Percentiles rank a stretch among this genome's conserved stretches.
These are phyloP conservation scores for Forsythia suspensa DNA, from an alignment of 257 asterid genomes.

Conservation along the genomic window DNA sequence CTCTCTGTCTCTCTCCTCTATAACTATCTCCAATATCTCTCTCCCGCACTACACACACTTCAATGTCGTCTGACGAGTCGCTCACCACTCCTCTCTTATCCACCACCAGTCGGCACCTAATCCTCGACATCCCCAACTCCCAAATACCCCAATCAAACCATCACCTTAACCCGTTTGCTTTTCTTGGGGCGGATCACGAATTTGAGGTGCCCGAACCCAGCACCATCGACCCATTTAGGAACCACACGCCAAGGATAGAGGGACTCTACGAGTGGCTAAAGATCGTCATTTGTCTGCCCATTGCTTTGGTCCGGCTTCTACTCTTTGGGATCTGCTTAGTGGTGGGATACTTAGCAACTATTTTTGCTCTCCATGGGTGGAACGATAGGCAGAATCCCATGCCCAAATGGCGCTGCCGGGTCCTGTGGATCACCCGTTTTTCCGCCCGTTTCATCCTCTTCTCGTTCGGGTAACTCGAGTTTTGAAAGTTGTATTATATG, in stretches of 20 bases:
- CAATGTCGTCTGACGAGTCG: conserved; percentile 31
- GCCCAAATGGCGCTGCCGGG: conserved; percentile 83
- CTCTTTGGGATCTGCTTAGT: conserved; percentile 64
- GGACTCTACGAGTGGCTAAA: conserved; percentile 93
- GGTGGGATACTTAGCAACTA: conserved; percentile 69
- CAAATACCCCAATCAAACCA: neutral
- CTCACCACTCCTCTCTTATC: conserved; percentile 60
- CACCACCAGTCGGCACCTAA: conserved; percentile 37
- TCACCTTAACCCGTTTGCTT: conserved; percentile 48
- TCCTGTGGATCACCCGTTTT: conserved; percentile 90
- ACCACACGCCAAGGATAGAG: conserved; percentile 61
- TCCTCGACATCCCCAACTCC: conserved; percentile 51
- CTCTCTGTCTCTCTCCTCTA: conserved; percentile 6
- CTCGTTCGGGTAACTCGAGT: conserved; percentile 69
- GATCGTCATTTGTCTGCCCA: conserved; percentile 70
- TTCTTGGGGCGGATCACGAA: conserved; percentile 56
- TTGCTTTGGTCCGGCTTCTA: conserved; percentile 61
- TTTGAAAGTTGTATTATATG: neutral
- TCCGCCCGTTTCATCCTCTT: conserved; percentile 76
- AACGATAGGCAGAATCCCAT: conserved; percentile 71
- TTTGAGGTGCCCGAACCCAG: conserved; percentile 63
- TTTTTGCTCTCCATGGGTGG: conserved; percentile 73
- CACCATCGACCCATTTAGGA: conserved; percentile 79
- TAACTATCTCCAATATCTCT: neutral
- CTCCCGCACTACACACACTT: conserved; percentile 9